Evolutionary conservation across 495 filamentous ascomycete genomes (phyloP), one percentile per base, ranked within the genome.

Genomic region (Penicillium flavigenum): DNA sequence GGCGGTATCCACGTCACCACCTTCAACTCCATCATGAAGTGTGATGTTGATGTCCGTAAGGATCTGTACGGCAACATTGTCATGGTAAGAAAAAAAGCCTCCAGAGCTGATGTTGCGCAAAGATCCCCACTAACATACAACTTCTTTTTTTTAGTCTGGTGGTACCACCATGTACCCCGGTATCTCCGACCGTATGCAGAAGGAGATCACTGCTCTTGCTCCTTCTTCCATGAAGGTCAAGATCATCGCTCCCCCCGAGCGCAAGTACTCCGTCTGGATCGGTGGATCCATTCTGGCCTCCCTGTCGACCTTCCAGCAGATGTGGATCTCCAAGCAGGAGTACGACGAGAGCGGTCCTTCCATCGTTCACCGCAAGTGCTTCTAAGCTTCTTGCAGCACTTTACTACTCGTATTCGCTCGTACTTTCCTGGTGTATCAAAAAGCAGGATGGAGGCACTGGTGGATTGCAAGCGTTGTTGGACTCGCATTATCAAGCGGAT

Each of bases 311-410:
- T 98, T 98, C 92, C 94, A 98, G 82, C 94, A 98, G 83, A 98
- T 98, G 95, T 98, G 94, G 94, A 98, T 98, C 88, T 98, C 94
- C 63, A 98, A 98, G 90, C 94, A 98, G 83, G 94, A 98, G 85
- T 98, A 98, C 86, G 94, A 98, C 81, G 94, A 98, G 89, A 92
- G 87, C 76, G 94, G 94, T 78, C 94, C 94, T 69, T 96, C 92
- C 68, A 98, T 98, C 74, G 94, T 98, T 66, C 94, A 98, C 88
- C 92, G 94, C 90, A 98, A 98, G 90, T 98, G 92, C 89, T 96
- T 96, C 88, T 96, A 96, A 96, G 86, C 63, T 59, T 39, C 47
- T 64, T 60, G 45, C 16, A 39, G 86, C 61, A 51, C 56, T 41
- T 67, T 69, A 63, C 67, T 69, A 64, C 68, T 71, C 64, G 63